Base-by-base conservation (phyloP, 306 rosid genomes). In the Nissolia schottii region DNA sequence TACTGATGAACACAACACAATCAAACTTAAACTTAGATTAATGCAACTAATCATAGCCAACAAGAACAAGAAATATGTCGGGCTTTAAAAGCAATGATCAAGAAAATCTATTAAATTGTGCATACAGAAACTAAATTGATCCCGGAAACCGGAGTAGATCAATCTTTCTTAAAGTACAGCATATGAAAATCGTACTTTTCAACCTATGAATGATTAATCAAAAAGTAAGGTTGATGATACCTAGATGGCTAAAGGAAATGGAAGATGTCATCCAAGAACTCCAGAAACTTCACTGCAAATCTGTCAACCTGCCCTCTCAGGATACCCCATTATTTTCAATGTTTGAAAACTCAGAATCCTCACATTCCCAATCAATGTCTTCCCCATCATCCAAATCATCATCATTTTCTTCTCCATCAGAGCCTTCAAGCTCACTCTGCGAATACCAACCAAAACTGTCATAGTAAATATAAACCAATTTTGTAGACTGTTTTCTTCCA, bases 401-500 rank as follows among this genome's bases (percentile, higher is more conserved):
- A 25, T 62, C 71, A 37, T 46, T 71, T 71, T 79, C 85, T 15
- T 70, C 25, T 4, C 20, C 49, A 45, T 53, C 70, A 49, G 79
- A 75, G 69, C 40, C 77, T 64, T 86, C 90, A 8, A 73, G 80
- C 43, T 85, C 92, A 64, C 81, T 64, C 94, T 87, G 84, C 73
- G 75, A 62, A 76, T 34, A 78, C 64, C 34, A 80, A 25, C 27
- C 66, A 24, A 27, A 13, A 74, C 16, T 51, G 64, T 41, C 56
- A 59, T 63, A 18, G 11, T 7, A 37, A 77, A 3, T 10, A 43
- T 25, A 63, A 46, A 49, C 1, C 14, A 54, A 29, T 32, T 16
- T 55, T 51, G 23, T 15, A 23, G 15, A 55, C 20, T 37, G 45
- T 19, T 27, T 75, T 74, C 48, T 43, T 79, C 57, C 71, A 25